Conservation (phyloP, 1,284 basidiomycete species). For the Hymenochaete sp. region DNA sequence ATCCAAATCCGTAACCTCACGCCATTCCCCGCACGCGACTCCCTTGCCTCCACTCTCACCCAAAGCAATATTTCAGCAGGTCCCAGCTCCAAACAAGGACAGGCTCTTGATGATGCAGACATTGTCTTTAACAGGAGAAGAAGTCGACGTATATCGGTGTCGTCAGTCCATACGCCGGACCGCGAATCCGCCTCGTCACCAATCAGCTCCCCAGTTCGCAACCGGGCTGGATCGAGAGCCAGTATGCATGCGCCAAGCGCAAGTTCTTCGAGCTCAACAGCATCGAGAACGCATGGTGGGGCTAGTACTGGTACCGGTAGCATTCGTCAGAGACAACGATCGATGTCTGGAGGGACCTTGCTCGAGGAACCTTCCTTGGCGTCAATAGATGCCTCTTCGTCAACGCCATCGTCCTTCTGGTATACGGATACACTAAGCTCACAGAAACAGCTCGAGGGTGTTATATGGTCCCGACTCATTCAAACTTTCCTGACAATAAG, state of each 20-base stretch:
- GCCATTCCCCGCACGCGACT: constrained; percentile 70
- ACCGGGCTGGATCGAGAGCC: constrained; percentile 30
- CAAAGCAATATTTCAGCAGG: constrained; percentile 38
- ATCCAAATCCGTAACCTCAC: constrained; percentile 75
- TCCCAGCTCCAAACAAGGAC: constrained; percentile 33
- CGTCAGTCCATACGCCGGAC: constrained; percentile 44
- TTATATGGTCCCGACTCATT: constrained; percentile 65
- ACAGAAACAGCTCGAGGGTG: constrained; percentile 57
- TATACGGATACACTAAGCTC: constrained; percentile 42
- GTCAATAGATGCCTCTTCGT: constrained; percentile 14
- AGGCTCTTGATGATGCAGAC: constrained; percentile 62
- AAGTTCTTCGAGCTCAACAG: constrained; percentile 1
- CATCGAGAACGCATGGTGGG: neutral
- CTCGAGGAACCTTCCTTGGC: constrained; percentile 3
- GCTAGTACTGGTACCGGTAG: neutral
- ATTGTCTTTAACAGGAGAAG: constrained; percentile 50
- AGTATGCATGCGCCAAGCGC: constrained; percentile 25
- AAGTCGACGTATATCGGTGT: constrained; percentile 50
- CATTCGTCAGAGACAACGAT: constrained; percentile 6
- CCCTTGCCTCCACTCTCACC: constrained; percentile 60
- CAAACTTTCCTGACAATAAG: constrained; percentile 66
- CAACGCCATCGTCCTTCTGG: constrained; percentile 24
- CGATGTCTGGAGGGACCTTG: neutral
- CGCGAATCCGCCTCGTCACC: constrained; percentile 34
- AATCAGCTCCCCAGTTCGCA: neutral